phyloP scores from a whole-genome alignment of 441 rosid species.

The Gossypium trilobum region DNA sequence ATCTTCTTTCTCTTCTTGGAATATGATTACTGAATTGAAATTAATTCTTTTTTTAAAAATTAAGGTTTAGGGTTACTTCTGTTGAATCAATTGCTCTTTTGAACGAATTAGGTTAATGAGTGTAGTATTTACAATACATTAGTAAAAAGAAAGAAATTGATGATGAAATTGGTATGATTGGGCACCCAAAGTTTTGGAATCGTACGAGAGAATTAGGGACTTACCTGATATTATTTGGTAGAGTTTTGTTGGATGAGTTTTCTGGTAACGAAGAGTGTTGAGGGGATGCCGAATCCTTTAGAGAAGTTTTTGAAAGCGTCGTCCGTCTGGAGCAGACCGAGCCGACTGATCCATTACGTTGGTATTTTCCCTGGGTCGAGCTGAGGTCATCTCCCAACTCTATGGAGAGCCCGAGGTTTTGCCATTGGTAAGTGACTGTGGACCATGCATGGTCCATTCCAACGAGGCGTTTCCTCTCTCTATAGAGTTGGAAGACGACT shows the following conservation, averaged over 20 bases:
- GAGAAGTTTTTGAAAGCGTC: no score
- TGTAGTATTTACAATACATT: neutral
- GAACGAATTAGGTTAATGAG: neutral
- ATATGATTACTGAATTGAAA: neutral
- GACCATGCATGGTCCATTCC: no score
- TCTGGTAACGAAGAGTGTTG: no score
- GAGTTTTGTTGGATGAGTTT: neutral
- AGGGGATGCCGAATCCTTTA: no score
- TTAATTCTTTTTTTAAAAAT: neutral
- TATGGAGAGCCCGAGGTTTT: no score
- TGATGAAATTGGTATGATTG: neutral
- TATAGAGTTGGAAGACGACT: no score
- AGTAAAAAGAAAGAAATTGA: neutral
- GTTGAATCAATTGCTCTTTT: neutral
- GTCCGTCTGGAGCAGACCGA: no score
- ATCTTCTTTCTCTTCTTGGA: neutral
- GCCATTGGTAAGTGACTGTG: no score
- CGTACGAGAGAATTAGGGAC: neutral
- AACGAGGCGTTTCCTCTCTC: no score
- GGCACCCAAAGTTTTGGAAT: neutral
- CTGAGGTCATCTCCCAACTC: no score
- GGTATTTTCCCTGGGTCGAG: no score
- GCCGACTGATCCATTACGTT: no score
- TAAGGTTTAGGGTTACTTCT: neutral
- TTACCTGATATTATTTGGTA: neutral